Evolutionary conservation across 164 flowering plant genomes (phyloP), one percentile per base, ranked within the genome.

Genomic region (Echeveria elegans): DNA sequence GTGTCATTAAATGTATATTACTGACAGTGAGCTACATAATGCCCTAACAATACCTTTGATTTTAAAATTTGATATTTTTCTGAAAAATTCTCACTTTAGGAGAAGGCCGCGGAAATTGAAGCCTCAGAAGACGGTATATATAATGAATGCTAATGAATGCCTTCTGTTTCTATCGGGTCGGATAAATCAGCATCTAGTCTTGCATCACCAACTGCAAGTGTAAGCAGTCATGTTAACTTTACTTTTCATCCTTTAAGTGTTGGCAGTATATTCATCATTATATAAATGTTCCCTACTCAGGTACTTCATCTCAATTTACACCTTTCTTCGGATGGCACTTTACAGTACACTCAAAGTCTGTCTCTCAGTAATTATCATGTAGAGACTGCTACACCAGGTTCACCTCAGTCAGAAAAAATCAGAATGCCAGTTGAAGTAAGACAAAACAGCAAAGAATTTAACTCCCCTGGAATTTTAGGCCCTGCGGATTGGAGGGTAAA

Each of bases 131-230:
- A 72, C 60, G 71, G 72, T 56, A 62, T 74, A 77, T 76, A 64
- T 66, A 75, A 71, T 48, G 70, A n/a, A n/a, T n/a, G 69, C 59
- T n/a, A n/a, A n/a, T n/a, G n/a, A n/a, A n/a, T 79, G 74, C 56
- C 84, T 68, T 71, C 69, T 90, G 63, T 85, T 79, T 70, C 76
- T 87, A 72, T 86, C 96, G 6, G 89, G 87, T 82, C 80, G 30
- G 84, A 76, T 38, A 66, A 64, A 73, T 72, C 84, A 65, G 71
- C 76, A 10, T 43, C 50, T 61, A 82, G 73, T 69, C 59, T 34
- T 31, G 47, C 77, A 72, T 71, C 76, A 32, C 71, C 85, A 67
- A 56, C 78, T 40, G 78, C 59, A 64, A 78, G 82, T 75, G 89
- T 88, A 81, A 74, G 84, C 10, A 36, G 48, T 34, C 47, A 36